phyloP scores from a whole-genome alignment of 176 grass and related monocot species.

The Musa beccarii region DNA sequence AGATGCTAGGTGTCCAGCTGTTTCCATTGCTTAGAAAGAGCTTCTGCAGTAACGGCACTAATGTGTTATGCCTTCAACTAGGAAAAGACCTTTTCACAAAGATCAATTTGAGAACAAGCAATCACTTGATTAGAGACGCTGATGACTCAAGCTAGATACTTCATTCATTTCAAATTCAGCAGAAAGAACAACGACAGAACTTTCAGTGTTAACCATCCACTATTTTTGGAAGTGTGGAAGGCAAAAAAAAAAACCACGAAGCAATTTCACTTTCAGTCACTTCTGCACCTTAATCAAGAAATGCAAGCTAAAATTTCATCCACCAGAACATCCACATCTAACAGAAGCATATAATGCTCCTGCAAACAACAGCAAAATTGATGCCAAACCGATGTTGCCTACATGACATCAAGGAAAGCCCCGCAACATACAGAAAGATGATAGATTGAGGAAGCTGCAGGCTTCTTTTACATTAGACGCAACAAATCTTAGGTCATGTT shows the following conservation, averaged over 20 bases:
- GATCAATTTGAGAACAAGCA: neutral
- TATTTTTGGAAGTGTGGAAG: neutral
- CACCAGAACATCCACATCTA: no score
- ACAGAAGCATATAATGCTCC: conserved; percentile 5
- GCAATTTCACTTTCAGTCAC: neutral
- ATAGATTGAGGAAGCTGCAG: neutral
- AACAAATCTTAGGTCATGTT: neutral
- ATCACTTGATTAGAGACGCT: neutral
- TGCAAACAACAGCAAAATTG: neutral
- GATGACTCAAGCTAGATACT: neutral
- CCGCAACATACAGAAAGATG: neutral
- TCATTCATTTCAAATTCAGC: neutral
- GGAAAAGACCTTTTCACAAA: neutral
- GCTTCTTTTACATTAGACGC: neutral
- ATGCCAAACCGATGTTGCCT: neutral
- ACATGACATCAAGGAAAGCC: neutral
- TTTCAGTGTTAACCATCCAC: neutral
- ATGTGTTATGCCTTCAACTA: neutral
- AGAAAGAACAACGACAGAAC: neutral
- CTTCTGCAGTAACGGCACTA: neutral
- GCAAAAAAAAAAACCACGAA: neutral
- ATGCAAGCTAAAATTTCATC: no score
- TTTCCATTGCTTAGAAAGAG: neutral
- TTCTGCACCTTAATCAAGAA: neutral
- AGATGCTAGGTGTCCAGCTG: neutral